phyloP scores from a whole-genome alignment of 805 yeast species.

The Yarrowia keelungensis region DNA sequence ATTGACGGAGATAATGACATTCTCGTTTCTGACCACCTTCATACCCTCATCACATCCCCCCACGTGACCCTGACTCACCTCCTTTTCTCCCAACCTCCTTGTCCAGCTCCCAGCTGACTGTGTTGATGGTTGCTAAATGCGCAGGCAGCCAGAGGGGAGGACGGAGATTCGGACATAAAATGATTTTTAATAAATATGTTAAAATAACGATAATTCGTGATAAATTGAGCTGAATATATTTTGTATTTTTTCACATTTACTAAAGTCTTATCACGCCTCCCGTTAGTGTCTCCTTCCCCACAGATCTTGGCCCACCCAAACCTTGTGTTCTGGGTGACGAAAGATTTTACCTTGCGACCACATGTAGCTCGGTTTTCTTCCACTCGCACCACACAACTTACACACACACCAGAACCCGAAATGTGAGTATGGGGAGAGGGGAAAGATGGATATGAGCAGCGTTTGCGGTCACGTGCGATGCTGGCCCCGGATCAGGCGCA shows the following conservation, averaged over 20 bases:
- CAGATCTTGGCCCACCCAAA: conserved; percentile 35
- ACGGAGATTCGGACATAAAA: too few relatives aligned
- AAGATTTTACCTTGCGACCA: conserved; percentile 37
- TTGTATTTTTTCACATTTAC: background rate
- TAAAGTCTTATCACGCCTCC: background rate
- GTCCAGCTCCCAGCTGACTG: too few relatives aligned
- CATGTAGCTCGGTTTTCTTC: conserved; percentile 31
- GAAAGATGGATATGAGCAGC: too few relatives aligned
- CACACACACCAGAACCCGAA: conserved; percentile 31
- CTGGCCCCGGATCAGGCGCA: background rate
- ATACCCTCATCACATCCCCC: too few relatives aligned
- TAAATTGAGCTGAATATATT: background rate
- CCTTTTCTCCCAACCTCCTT: too few relatives aligned
- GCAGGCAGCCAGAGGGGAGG: conserved; percentile 15
- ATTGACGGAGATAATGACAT: too few relatives aligned
- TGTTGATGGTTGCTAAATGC: conserved; percentile 16
- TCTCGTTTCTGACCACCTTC: too few relatives aligned
- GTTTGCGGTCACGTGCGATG: too few relatives aligned
- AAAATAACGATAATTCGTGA: background rate
- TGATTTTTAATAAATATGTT: too few relatives aligned
- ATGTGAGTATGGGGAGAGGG: conserved; percentile 6
- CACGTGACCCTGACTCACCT: too few relatives aligned
- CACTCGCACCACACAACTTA: conserved; percentile 35
- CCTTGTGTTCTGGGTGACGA: conserved; percentile 27
- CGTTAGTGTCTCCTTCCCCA: conserved; percentile 6